phyloP scores from a whole-genome alignment of 495 filamentous ascomycete species.

The Tuber indicum region DNA sequence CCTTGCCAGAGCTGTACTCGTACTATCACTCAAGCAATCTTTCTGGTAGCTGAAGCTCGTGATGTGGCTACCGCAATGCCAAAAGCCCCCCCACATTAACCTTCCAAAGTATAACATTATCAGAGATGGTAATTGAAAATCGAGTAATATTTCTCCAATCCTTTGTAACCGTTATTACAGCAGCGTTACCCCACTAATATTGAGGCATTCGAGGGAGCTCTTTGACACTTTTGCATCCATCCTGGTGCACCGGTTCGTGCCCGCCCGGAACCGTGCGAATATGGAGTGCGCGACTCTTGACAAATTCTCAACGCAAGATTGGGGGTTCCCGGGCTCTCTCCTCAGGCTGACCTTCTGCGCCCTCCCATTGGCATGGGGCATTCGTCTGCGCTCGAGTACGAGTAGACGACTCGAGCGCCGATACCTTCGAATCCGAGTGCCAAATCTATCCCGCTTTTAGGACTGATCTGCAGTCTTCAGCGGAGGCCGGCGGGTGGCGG shows the following conservation, averaged over 20 bases:
- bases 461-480: neutral
- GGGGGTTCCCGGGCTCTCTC: neutral
- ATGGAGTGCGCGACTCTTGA: neutral
- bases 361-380: neutral
- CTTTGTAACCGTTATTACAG: neutral
- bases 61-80: neutral
- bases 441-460: neutral
- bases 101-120: neutral
- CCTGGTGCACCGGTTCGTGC: neutral
- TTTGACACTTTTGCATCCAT: neutral
- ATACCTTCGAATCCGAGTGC: neutral
- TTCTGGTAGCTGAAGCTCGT: neutral
- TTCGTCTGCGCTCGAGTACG: neutral
- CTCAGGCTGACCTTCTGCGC: neutral
- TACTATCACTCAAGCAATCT: neutral
- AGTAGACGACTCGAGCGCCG: neutral
- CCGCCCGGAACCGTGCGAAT: neutral
- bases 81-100: neutral
- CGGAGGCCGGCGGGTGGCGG: neutral
- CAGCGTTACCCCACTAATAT: neutral
- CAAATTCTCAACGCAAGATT: neutral
- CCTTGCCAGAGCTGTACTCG: neutral
- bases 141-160: neutral
- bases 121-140: slow-evolving; percentile 1
- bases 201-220: neutral